Evolutionary conservation across 441 rosid genomes (phyloP).

Genomic region (Isatis lusitanica): DNA sequence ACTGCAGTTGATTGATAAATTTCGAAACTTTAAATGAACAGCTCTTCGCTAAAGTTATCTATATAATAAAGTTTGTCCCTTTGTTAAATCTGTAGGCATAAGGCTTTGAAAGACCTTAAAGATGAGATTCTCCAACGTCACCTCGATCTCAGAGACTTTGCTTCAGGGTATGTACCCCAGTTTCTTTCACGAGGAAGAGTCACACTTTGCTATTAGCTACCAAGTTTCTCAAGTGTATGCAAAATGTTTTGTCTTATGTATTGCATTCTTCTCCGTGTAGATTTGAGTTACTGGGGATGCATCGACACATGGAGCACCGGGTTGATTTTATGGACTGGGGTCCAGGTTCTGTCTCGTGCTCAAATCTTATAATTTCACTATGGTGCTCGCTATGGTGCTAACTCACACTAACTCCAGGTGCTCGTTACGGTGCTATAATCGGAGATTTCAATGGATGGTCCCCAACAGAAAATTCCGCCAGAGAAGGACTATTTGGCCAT

Average conservation of each 20-base stretch:
- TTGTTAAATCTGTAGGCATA: conserved; percentile 58
- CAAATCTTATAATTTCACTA: conserved; percentile 2
- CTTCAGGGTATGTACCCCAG: conserved; percentile 66
- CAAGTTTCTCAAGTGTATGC: not conserved
- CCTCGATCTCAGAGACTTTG: conserved; percentile 67
- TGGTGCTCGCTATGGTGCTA: not conserved
- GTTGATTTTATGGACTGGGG: conserved; percentile 97
- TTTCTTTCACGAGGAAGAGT: not conserved
- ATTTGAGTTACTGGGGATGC: conserved; percentile 81
- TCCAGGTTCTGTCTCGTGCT: conserved; percentile 67
- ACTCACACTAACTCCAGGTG: conserved; percentile 55
- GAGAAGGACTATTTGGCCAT: conserved; percentile 85
- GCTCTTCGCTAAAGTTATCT: not conserved
- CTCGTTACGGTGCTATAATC: conserved; percentile 91
- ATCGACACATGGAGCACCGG: conserved; percentile 89
- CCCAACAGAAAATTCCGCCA: conserved; percentile 78
- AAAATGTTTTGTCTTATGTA: not conserved
- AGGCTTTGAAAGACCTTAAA: conserved; percentile 80
- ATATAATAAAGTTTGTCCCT: not conserved
- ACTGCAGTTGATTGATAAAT: not conserved
- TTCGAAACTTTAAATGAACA: not conserved
- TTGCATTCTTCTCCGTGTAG: conserved; percentile 37
- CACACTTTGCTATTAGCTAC: not conserved
- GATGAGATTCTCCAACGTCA: conserved; percentile 77
- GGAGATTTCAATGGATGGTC: conserved; percentile 97